Base-by-base conservation (phyloP, 1,284 basidiomycete genomes). In the Ceratobasidium sp. region DNA sequence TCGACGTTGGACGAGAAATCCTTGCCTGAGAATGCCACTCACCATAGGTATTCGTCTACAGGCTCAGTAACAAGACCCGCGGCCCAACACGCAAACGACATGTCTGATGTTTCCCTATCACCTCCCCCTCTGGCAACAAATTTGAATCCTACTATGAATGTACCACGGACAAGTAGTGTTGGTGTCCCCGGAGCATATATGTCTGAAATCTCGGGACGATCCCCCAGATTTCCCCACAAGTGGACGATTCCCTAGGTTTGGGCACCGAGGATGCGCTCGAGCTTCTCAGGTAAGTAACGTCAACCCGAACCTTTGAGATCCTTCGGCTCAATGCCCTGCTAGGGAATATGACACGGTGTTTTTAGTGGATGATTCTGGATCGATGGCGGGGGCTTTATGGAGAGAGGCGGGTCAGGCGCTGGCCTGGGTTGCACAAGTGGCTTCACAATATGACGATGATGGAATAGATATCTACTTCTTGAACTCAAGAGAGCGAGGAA, bases 361-460 rank as follows among this genome's bases (percentile, higher is more conserved):
- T 43, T 72, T 86, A 31, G 77, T 87, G 52, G 86, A 88, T 74
- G 87, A 88, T 74, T 87, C 86, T 0, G 76, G 74, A 5, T 87
- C 86, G 12, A 88, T 88, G 86, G 60, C 71, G 13, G 81, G 79
- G 3, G 58, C 70, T 1, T 77, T 78, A 25, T 88, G 86, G 86
- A 65, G 69, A 7, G 82, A 85, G 82, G 81, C 84, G 8, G 74
- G 78, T 35, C 74, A 78, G 25, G 83, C 82, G 1, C 78, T 85
- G 13, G 77, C 79, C 6, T 72, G 77, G 2, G 76, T 86, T 7
- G 83, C 83, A 8, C 77, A 80, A 2, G 75, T 77, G 8, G 83
- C 83, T 1, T 75, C 78, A 0, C 72, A 75, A 60, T 84, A 85
- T 68, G 84, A 84, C 69, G 72, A 73, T 4, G 80, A 85, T 70